phyloP scores from a whole-genome alignment of 139 green algal species.

The Diplosphaera chodatii region DNA sequence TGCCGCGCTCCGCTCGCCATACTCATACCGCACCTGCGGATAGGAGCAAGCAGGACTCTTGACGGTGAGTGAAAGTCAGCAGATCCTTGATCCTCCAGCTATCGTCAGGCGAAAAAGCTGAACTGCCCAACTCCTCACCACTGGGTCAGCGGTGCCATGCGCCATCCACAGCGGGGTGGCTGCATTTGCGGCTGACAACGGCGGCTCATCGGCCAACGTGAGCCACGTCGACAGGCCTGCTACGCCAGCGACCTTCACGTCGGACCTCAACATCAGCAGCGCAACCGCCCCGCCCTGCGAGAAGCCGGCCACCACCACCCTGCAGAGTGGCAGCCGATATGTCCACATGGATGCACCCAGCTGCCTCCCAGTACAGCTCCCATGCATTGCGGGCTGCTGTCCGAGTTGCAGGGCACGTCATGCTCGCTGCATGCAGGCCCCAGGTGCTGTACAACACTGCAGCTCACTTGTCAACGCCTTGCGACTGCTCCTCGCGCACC shows the following conservation, averaged over 20 bases:
- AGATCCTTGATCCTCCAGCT: no score
- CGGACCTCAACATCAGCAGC: slow-evolving; percentile 51
- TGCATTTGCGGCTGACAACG: slow-evolving; percentile 57
- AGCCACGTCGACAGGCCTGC: slow-evolving; percentile 61
- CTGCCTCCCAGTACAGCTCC: no score
- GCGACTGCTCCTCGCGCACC: neutral
- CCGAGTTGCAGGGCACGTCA: no score
- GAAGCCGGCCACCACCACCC: slow-evolving; percentile 69
- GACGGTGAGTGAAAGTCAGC: no score
- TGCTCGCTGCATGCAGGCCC: no score
- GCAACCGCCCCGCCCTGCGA: slow-evolving; percentile 65
- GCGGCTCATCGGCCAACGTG: slow-evolving; percentile 46
- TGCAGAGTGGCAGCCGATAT: slow-evolving; percentile 24
- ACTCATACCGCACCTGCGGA: slow-evolving; percentile 46
- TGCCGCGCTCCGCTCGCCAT: slow-evolving; percentile 38
- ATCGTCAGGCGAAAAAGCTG: neutral
- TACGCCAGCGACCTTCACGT: slow-evolving; percentile 48
- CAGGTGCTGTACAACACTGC: no score
- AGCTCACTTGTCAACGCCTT: neutral
- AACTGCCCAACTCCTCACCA: slow-evolving; percentile 18
- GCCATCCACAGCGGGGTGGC: slow-evolving; percentile 60
- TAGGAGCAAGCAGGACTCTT: no score
- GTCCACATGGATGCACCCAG: no score
- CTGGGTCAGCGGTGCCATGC: slow-evolving; percentile 51
- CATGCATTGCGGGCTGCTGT: no score